phyloP scores from a whole-genome alignment of 805 yeast genomes.

The Wickerhamiella nectarea region DNA sequence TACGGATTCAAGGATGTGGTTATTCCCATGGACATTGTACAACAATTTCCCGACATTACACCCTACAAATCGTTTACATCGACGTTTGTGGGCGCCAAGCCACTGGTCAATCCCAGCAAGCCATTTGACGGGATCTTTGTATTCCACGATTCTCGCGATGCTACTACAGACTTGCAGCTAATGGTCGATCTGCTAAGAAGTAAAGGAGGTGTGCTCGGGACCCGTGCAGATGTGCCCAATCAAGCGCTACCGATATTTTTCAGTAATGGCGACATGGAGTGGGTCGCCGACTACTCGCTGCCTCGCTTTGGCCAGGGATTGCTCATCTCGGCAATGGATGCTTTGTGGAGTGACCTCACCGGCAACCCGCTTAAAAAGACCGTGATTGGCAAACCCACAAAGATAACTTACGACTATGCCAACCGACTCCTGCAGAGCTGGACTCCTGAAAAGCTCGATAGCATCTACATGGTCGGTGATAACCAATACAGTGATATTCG shows the following conservation, averaged over 20 bases:
- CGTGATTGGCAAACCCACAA: conserved; percentile 81
- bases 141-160: conserved; percentile 81
- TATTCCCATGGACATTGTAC: conserved; percentile 69
- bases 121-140: conserved; percentile 71
- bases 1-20: conserved; percentile 77
- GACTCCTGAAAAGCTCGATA: conserved; percentile 31
- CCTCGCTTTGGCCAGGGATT: conserved; percentile 94
- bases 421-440: conserved; percentile 61
- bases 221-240: conserved; percentile 41
- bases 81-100: conserved; percentile 46
- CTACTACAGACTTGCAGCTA: conserved; percentile 80
- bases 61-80: conserved; percentile 71
- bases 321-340: conserved; percentile 73
- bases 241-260: conserved; percentile 43
- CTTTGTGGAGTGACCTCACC: conserved; percentile 70
- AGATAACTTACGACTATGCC: conserved; percentile 74
- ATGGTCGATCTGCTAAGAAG: conserved; percentile 68
- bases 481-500: conserved; percentile 86
- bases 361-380: conserved; percentile 68
- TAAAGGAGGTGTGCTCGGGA: conserved; percentile 72
- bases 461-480: conserved; percentile 93
- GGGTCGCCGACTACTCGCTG: conserved; percentile 79
- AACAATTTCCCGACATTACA: conserved; percentile 75
- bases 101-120: conserved; percentile 44
- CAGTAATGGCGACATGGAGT: conserved; percentile 84